Base-by-base conservation (phyloP, 2,329 filamentous ascomycete genomes). In the Botrytis byssoidea region DNA sequence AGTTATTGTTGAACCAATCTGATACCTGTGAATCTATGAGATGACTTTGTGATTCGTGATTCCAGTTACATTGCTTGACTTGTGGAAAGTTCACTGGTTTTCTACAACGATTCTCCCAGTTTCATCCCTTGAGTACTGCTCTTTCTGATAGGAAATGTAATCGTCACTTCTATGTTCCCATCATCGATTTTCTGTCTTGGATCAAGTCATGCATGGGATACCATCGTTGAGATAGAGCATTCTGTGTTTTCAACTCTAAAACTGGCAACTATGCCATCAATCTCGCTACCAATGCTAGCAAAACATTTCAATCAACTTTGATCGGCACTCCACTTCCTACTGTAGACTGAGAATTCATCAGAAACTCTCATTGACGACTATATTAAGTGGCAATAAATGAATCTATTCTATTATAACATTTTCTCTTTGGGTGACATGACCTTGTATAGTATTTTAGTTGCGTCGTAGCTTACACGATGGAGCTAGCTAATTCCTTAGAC, bases 241-340 rank as follows among this genome's bases (percentile, higher is more conserved):
- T 8, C 14, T 18, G 0, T 18, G 14, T n/a, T 9, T 12, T 12
- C 12, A 29, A 16, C n/a, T n/a, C 3, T 1, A 14, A 1, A 55
- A n/a, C 16, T 10, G 2, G 6, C 48, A n/a, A n/a, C 25, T 9
- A 14, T 57, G 1, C n/a, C 14, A 57, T 29, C n/a, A 1, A 57
- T 9, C 6, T n/a, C 6, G 14, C 14, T 57, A 9, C n/a, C 7
- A 29, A 18, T 9, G 7, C n/a, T 18, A 57, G n/a, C 6, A n/a
- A 18, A 14, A 3, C 0, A 0, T 29, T 57, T 5, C n/a, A 32
- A 29, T 57, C 51, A 18, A 57, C 14, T 57, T 29, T 9, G 51
- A 32, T 57, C n/a, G 16, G n/a, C 18, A 3, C n/a, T 57, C 3
- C n/a, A 29, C 51, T 55, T 55, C 25, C 25, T 32, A 32, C 6